Percentiles rank a stretch among this genome's conserved stretches.
Evolutionary conservation across 176 grass and related monocot species (phyloP).

Genomic region (Miscanthus lutarioriparius): DNA sequence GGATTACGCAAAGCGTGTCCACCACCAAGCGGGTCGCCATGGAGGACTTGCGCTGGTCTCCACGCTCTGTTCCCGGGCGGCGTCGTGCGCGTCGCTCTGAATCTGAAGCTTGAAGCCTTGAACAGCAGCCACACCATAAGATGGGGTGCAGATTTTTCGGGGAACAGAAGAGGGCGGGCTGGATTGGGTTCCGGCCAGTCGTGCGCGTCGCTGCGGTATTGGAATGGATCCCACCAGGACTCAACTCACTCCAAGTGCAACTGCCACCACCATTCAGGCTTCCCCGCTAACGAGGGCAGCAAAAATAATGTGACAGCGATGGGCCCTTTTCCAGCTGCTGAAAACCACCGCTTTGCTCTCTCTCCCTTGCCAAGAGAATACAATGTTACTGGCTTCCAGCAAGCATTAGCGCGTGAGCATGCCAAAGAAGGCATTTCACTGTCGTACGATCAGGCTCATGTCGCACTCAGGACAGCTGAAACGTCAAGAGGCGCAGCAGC

Average conservation of each 20-base stretch:
- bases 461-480: conserved; percentile 28
- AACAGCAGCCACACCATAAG: conserved; percentile 10
- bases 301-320: conserved; percentile 5
- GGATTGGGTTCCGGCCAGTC: neutral
- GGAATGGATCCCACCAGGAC: conserved; percentile 9
- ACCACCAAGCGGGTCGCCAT: neutral
- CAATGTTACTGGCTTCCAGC: neutral
- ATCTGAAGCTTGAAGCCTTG: neutral
- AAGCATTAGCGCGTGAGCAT: neutral
- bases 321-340: neutral
- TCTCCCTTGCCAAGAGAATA: neutral
- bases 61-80: neutral
- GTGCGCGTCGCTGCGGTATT: too few relatives aligned
- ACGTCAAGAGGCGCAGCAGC: neutral
- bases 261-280: neutral
- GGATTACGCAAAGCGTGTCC: neutral
- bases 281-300: neutral
- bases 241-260: neutral
- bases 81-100: neutral
- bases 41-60: neutral
- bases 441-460: neutral
- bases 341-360: neutral
- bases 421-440: neutral
- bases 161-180: neutral
- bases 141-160: conserved; percentile 4